Evolutionary conservation across 352 stramenopile genomes (phyloP).

Genomic region (Globisporangium takayamanum): DNA sequence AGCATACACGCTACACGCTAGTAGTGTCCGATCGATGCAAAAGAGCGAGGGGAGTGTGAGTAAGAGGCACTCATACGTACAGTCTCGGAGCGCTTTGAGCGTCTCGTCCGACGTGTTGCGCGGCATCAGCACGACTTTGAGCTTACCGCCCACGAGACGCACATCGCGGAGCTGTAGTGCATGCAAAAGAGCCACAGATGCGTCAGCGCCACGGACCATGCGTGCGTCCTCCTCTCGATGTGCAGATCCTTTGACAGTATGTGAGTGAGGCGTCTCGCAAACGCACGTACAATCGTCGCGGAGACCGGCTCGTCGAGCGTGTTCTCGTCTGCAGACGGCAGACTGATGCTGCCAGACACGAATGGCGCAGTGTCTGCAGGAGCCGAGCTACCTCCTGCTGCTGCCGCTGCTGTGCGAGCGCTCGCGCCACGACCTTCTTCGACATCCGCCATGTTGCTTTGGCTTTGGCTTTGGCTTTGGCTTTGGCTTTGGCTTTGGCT

Average conservation of each 20-base stretch:
- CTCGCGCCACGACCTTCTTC: background rate
- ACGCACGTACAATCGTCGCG: conserved; percentile 69
- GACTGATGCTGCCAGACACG: conserved; percentile 75
- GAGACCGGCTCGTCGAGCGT: conserved; percentile 87
- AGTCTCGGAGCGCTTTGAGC: conserved; percentile 89
- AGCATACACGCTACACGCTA: background rate
- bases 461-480: background rate
- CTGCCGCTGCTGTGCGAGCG: conserved; percentile 6
- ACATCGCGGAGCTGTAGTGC: conserved; percentile 78
- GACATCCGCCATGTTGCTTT: conserved; percentile 24
- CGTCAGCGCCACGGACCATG: background rate
- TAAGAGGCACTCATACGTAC: conserved; percentile 26
- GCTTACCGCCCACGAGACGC: conserved; percentile 78
- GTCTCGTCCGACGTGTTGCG: conserved; percentile 89
- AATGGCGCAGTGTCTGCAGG: conserved; percentile 23
- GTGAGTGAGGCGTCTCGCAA: background rate
- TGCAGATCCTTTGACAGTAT: too few species aligned
- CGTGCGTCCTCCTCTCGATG: background rate
- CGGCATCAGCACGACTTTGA: conserved; percentile 89
- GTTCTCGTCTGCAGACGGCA: conserved; percentile 64
- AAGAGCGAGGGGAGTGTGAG: background rate
- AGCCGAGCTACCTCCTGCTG: conserved; percentile 3
- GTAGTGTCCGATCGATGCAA: background rate
- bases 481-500: too few species aligned
- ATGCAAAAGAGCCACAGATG: conserved; percentile 2